Evolutionary conservation across 2,329 filamentous ascomycete genomes (phyloP), one percentile per base, ranked within the genome.

Genomic region (Aspergillus arachidicola): DNA sequence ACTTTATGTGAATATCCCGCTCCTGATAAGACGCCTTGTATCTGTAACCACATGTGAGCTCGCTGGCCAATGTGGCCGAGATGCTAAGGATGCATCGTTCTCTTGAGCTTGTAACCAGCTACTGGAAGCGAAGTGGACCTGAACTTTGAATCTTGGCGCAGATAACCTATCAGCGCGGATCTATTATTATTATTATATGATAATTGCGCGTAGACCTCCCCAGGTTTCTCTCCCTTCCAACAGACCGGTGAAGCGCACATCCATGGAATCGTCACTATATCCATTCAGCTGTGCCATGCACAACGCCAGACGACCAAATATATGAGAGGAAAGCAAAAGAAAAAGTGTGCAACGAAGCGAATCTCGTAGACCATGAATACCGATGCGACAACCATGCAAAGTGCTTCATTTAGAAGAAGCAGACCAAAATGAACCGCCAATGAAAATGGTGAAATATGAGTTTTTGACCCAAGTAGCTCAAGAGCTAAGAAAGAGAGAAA

Each of bases 221-320:
- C 21, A 26, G 28, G 26, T 10, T 56, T 16, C 45, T 21, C 53
- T 48, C 51, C 32, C 14, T 34, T 48, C 41, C 50, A 30, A 57
- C 53, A 60, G n/a, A 38, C 34, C 34, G 14, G 12, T 38, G 34
- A 54, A 61, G 21, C 53, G 59, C 56, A 50, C 59, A 59, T 53
- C 62, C 53, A 60, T 62, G 57, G 51, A 57, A 59, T 62, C 62
- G 55, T 63, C 60, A 65, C 62, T 65, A 63, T 66, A 61, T 62
- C 51, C 60, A 61, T 58, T 57, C 58, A 66, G 48, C 62, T 64
- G 60, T 58, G 63, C 54, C 62, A 60, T 59, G 55, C 55, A 65
- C 53, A 61, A 63, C 45, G 54, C 55, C 58, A 58, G 58, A 60
- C 51, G 54, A 55, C 45, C 62, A 57, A 59, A 62, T 59, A 58